phyloP scores from a whole-genome alignment of 768 basidiomycete genomes.

The Mycena epipterygia region DNA sequence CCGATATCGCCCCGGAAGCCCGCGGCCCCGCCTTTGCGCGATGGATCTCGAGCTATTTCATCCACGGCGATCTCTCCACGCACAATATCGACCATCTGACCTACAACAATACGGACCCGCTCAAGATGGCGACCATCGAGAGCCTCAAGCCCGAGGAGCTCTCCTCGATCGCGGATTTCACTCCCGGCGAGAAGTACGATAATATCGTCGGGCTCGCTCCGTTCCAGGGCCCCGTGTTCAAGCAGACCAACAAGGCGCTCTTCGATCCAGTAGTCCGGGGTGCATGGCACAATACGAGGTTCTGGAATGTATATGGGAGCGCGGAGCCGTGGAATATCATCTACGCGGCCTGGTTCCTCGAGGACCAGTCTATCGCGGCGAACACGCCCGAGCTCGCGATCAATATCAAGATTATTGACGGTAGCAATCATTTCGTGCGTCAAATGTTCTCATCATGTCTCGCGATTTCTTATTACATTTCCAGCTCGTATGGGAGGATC shows the following conservation, averaged over 20 bases:
- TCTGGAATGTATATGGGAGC: constrained; percentile 35
- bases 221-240: constrained; percentile 7
- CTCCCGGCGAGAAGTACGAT: constrained; percentile 36
- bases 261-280: constrained; percentile 26
- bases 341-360: constrained; percentile 36
- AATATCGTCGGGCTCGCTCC: constrained; percentile 20
- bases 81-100: constrained; percentile 26
- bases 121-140: constrained; percentile 20
- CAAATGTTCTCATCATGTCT: neutral
- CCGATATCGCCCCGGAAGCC: constrained; percentile 34
- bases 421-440: constrained; percentile 44
- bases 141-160: constrained; percentile 25
- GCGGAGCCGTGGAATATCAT: constrained; percentile 32
- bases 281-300: constrained; percentile 21
- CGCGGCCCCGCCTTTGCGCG: constrained; percentile 36
- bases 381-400: constrained; percentile 21
- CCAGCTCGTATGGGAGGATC: constrained; percentile 39
- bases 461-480: neutral
- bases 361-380: constrained; percentile 32
- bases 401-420: constrained; percentile 28
- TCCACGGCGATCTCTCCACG: constrained; percentile 35
- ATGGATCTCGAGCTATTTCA: constrained; percentile 40
- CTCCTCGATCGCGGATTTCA: constrained; percentile 22
- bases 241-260: constrained; percentile 29
- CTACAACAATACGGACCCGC: constrained; percentile 15